These are phyloP conservation scores for Astragalus glycyphyllos DNA, from an alignment of 306 rosid species.

Conservation along the genomic window DNA sequence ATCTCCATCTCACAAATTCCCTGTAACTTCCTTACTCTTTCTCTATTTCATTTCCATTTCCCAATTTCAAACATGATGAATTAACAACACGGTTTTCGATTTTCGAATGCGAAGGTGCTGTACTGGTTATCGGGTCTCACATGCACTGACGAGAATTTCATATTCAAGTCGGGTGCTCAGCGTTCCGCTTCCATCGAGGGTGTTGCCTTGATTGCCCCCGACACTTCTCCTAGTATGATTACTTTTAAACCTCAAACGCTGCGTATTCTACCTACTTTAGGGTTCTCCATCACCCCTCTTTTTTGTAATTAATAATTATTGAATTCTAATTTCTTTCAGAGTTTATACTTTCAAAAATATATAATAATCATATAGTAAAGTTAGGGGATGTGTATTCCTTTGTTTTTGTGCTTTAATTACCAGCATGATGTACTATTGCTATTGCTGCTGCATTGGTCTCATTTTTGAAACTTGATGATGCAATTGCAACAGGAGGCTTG, in stretches of 20 bases:
- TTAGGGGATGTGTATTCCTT: too few species aligned
- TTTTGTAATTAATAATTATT: too few species aligned
- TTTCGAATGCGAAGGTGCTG: slow-evolving; percentile 57
- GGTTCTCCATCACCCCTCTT: too few species aligned
- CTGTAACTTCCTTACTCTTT: slow-evolving; percentile 47
- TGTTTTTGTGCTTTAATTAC: not conserved
- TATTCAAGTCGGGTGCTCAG: slow-evolving; percentile 82
- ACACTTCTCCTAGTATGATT: slow-evolving; percentile 88
- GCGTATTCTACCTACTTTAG: too few species aligned
- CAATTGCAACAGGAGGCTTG: slow-evolving; percentile 66
- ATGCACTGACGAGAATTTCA: slow-evolving; percentile 88
- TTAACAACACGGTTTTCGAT: not conserved
- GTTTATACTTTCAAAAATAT: too few species aligned
- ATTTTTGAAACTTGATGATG: slow-evolving; percentile 17
- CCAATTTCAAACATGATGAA: too few species aligned
- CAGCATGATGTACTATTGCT: not conserved
- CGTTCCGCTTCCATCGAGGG: slow-evolving; percentile 75
- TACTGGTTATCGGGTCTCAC: slow-evolving; percentile 95
- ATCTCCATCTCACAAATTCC: slow-evolving; percentile 66
- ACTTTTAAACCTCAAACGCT: too few species aligned
- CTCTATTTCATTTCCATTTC: not conserved
- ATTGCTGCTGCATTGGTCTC: slow-evolving; percentile 9
- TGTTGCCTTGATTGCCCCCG: slow-evolving; percentile 75
- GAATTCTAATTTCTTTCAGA: too few species aligned
- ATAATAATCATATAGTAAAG: not conserved